A percentile compares a stretch with the other conserved stretches of the same genome.
Evolutionary conservation across 148 eudicot species (phyloP).

Genomic region (Mesembryanthemum crystallinum): DNA sequence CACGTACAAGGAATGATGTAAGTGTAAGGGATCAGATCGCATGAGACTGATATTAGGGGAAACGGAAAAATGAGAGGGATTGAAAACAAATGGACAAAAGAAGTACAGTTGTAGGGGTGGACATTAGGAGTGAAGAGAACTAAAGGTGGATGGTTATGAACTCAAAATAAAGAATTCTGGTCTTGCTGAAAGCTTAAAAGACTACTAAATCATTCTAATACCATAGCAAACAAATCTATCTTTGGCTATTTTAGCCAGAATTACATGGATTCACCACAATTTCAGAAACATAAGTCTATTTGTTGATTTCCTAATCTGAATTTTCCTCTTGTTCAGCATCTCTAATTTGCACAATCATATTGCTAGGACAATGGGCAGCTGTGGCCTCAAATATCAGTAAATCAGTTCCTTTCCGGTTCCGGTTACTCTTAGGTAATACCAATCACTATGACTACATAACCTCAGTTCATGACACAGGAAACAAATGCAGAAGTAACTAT

Average conservation of each 20-base stretch:
- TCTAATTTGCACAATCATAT: not conserved
- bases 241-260: not conserved
- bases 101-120: no score
- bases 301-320: not conserved
- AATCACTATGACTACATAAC: not conserved
- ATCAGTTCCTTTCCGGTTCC: not conserved
- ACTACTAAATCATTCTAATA: no score
- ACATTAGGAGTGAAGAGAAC: no score
- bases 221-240: not conserved
- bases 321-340: not conserved
- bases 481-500: not conserved
- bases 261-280: not conserved
- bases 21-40: no score
- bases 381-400: not conserved
- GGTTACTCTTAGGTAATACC: not conserved
- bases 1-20: no score
- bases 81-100: no score
- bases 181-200: no score
- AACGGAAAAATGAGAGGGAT: no score
- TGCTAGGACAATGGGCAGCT: no score
- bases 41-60: no score
- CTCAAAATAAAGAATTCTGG: no score
- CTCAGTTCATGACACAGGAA: conserved; percentile 5
- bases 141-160: no score
- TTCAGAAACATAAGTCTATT: not conserved